Base-by-base conservation (phyloP, 495 filamentous ascomycete species). In the Clohesyomyces aquaticus region DNA sequence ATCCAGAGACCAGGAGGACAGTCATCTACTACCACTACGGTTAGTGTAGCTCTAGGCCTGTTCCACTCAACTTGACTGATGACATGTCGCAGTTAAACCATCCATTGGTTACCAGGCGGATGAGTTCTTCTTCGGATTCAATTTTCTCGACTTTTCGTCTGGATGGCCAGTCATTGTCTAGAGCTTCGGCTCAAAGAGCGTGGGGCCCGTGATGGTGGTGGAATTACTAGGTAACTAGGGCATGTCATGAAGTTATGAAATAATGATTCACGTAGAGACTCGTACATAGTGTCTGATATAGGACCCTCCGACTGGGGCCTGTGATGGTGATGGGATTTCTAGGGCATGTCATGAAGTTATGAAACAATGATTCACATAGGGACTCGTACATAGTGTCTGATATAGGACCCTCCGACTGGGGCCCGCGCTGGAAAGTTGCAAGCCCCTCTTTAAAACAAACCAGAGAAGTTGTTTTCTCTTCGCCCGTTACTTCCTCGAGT, bases 21-120 rank as follows among this genome's bases (percentile, higher is more conserved):
- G 51, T 63, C 3, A 2, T 63, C 1, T 63, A 63, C 29, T 63
- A 66, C 50, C 58, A 66, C 45, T 66, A 61, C 56, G 52, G 63
- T 66, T 19, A 49, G 63, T 60, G 0, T 14, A 32, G 4, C 18
- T 29, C 27, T n/a, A 4, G 18, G 21, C 11, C n/a, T 25, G 2
- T 25, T 10, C 8, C 26, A 50, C 3, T 3, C 14, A 21, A 12
- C 16, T 21, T n/a, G 50, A 9, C 25, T 29, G 27, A n/a, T 47
- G 21, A 6, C 18, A 6, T 9, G 27, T 12, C 10, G 22, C 48
- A 66, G 63, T 66, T 4, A 48, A 55, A 47, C 55, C 63, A 2
- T 45, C 55, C 16, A 27, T 66, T 3, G 63, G 63, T 12, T 66
- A 66, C 42, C 19, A 4, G 11, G 48, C 55, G 4, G 35, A 47